Evolutionary conservation across 2,329 filamentous ascomycete genomes (phyloP).

Genomic region (Arachnomyces sp.): DNA sequence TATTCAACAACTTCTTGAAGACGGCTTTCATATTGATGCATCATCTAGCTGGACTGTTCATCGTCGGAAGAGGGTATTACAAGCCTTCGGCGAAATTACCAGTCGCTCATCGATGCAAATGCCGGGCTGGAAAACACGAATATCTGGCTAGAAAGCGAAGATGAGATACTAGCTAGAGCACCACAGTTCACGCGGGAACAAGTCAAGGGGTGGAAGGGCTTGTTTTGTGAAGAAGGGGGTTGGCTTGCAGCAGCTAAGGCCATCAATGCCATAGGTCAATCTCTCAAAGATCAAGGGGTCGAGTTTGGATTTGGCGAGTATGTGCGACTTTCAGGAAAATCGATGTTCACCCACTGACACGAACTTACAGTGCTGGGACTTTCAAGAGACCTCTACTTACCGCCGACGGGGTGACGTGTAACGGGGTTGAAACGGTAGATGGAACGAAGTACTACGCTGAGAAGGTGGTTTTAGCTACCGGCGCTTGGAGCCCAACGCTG

Average conservation of each 20-base stretch:
- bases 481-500: too few species aligned
- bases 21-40: constrained; percentile 15
- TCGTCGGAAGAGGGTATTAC: constrained; percentile 25
- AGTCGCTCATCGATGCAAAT: constrained; percentile 25
- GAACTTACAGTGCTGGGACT: constrained; percentile 28
- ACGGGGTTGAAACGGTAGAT: constrained; percentile 35
- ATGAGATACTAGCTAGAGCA: constrained; percentile 35
- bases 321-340: background rate
- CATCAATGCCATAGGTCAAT: constrained; percentile 39
- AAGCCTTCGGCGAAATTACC: constrained; percentile 27
- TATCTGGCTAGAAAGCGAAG: constrained; percentile 37
- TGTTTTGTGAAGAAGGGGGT: too few species aligned
- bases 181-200: constrained; percentile 33
- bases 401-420: constrained; percentile 27
- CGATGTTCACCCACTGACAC: too few species aligned
- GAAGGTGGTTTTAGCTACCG: constrained; percentile 37
- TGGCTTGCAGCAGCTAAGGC: constrained; percentile 43
- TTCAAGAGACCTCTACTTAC: constrained; percentile 37
- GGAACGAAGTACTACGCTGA: constrained; percentile 36
- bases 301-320: constrained; percentile 35
- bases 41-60: constrained; percentile 24
- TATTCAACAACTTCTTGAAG: constrained; percentile 26
- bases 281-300: constrained; percentile 31
- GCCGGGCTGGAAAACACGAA: constrained; percentile 28
- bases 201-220: constrained; percentile 19